phyloP scores from a whole-genome alignment of 2,329 filamentous ascomycete genomes.

The Paecilomyces dactylethromorphus region DNA sequence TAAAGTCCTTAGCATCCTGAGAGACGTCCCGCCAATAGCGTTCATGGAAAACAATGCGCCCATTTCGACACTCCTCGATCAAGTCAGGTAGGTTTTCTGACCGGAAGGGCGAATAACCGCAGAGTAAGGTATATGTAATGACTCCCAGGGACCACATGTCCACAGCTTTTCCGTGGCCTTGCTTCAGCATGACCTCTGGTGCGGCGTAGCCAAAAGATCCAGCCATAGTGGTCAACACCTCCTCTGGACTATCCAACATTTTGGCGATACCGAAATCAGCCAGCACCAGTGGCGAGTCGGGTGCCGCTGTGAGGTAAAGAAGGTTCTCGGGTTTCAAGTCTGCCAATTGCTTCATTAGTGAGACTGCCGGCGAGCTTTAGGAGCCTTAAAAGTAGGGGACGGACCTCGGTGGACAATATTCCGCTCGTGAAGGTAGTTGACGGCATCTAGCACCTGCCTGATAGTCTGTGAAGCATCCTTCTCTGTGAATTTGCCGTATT shows the following conservation, averaged over 20 bases:
- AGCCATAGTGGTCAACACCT: conserved; percentile 95
- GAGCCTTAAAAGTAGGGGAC: conserved; percentile 6
- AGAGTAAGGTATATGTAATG: conserved; percentile 96
- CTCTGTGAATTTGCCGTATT: conserved; percentile 96
- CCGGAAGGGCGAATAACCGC: conserved; percentile 96
- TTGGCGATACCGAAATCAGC: conserved; percentile 99
- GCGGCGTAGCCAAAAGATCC: conserved; percentile 97
- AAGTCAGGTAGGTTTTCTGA: conserved; percentile 89
- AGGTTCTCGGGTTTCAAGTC: conserved; percentile 98
- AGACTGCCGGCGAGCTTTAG: neutral
- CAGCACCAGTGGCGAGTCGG: conserved; percentile 78
- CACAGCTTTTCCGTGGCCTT: conserved; percentile 93
- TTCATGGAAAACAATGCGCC: conserved; percentile 87
- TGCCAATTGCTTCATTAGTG: conserved; percentile 30
- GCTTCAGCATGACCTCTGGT: conserved; percentile 96
- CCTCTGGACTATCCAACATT: conserved; percentile 84
- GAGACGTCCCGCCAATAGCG: conserved; percentile 98
- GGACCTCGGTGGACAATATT: conserved; percentile 93
- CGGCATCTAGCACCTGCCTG: conserved; percentile 83
- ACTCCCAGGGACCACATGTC: conserved; percentile 99
- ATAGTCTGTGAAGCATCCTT: conserved; percentile 97
- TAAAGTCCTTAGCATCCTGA: conserved; percentile 91
- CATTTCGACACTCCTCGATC: conserved; percentile 85
- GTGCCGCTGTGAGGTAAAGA: conserved; percentile 75
- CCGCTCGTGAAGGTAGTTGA: conserved; percentile 88